These are phyloP conservation scores for Microsporum canis DNA, from an alignment of 2,329 filamentous ascomycete species.

Conservation along the genomic window DNA sequence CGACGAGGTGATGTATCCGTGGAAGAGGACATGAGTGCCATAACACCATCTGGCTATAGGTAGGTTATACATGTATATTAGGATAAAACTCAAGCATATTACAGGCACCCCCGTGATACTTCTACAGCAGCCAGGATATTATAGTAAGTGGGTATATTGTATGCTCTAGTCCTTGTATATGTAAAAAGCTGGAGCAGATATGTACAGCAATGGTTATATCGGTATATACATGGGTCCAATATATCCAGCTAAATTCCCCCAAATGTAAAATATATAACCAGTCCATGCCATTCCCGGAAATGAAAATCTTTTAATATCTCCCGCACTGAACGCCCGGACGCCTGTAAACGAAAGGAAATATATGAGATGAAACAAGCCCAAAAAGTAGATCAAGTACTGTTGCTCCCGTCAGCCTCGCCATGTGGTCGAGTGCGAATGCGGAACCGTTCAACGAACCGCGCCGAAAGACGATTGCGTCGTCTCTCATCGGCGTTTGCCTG, in stretches of 20 bases:
- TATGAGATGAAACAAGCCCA: neutral
- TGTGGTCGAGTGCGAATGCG: conserved; percentile 23
- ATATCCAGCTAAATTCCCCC: neutral
- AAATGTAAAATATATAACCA: neutral
- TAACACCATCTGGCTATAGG: neutral
- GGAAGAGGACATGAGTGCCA: conserved; percentile 30
- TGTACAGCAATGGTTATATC: neutral
- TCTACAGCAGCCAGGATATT: neutral
- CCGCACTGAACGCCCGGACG: neutral
- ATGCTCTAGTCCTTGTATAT: neutral
- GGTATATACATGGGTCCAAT: neutral
- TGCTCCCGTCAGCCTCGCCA: conserved; percentile 4
- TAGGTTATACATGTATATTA: neutral
- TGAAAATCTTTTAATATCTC: neutral
- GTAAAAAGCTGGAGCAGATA: neutral
- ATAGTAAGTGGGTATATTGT: neutral
- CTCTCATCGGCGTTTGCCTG: conserved; percentile 18
- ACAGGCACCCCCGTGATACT: no score
- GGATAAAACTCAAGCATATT: neutral
- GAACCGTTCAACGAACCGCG: conserved; percentile 24
- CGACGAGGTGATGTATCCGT: conserved; percentile 57
- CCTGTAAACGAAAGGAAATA: neutral
- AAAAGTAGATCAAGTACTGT: no score
- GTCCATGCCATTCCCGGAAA: neutral
- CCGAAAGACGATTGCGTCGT: conserved; percentile 26